phyloP scores from a whole-genome alignment of 1,284 basidiomycete genomes.

The Ceratobasidium theobromae region DNA sequence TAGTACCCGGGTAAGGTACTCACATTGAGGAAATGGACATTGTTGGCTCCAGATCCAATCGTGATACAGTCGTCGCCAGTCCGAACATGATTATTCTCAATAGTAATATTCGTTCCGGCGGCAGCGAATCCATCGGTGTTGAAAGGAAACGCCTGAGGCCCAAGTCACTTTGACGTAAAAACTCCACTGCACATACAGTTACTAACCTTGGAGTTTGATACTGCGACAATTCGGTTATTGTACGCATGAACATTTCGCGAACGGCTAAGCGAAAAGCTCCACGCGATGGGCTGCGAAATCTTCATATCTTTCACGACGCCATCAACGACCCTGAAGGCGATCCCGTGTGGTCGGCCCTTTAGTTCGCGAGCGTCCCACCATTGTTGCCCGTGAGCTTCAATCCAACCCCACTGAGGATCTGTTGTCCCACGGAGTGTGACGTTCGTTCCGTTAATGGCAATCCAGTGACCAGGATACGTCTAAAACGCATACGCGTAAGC shows the following conservation, averaged over 20 bases:
- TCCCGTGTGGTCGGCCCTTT: conserved; percentile 34
- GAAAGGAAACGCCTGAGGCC: conserved; percentile 54
- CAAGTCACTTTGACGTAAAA: neutral
- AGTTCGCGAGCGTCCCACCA: conserved; percentile 63
- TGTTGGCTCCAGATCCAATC: conserved; percentile 57
- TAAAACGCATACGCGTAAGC: conserved; percentile 37
- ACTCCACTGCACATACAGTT: neutral
- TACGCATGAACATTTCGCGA: conserved; percentile 51
- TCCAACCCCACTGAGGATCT: conserved; percentile 61
- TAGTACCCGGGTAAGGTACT: neutral
- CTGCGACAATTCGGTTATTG: conserved; percentile 57
- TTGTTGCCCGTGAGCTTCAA: conserved; percentile 61
- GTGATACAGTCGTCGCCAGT: conserved; percentile 66
- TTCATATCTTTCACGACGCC: conserved; percentile 61
- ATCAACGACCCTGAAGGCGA: conserved; percentile 45
- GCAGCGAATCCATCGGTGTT: conserved; percentile 67
- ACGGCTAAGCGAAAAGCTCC: conserved; percentile 58
- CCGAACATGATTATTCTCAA: conserved; percentile 58
- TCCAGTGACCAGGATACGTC: conserved; percentile 56
- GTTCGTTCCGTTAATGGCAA: conserved; percentile 48
- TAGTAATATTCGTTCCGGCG: conserved; percentile 56
- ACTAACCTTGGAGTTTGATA: conserved; percentile 47
- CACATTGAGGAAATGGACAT: conserved; percentile 55
- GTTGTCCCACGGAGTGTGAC: conserved; percentile 57
- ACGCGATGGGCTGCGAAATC: conserved; percentile 62